These are phyloP conservation scores for Blepharisma stoltei DNA, from an alignment of 73 alveolate species.

Conservation along the genomic window DNA sequence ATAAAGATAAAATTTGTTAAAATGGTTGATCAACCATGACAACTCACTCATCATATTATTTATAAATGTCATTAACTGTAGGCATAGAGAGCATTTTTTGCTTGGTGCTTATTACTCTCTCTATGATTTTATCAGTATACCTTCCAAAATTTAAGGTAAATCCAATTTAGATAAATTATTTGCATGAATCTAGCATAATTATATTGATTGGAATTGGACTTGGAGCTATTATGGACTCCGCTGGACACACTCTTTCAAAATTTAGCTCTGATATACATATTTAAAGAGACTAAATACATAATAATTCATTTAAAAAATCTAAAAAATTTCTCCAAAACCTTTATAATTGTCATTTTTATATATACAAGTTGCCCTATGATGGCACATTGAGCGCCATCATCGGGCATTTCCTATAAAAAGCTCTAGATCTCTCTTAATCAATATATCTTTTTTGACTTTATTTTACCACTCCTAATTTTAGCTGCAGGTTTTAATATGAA, in stretches of 20 bases:
- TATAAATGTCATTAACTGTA: conserved; percentile 7
- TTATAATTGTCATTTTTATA: no score
- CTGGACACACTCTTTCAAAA: no score
- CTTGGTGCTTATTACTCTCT: neutral
- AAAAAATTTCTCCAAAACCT: no score
- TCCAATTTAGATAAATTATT: neutral
- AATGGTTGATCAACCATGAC: neutral
- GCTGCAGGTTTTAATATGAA: conserved; percentile 95
- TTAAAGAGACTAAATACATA: no score
- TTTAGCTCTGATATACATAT: no score
- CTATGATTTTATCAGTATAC: conserved; percentile 15
- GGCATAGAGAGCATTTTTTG: conserved; percentile 9
- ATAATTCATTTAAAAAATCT: no score
- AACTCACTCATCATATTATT: neutral
- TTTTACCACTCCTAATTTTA: conserved; percentile 92
- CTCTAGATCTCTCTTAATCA: no score
- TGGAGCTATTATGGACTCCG: neutral
- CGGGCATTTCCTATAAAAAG: no score
- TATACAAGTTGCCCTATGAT: no score
- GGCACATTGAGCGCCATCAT: no score
- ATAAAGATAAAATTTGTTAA: no score
- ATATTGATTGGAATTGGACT: neutral
- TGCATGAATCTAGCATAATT: conserved; percentile 2
- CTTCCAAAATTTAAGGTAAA: conserved; percentile 21
- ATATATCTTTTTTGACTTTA: conserved; percentile 51